phyloP scores from a whole-genome alignment of 2,329 filamentous ascomycete species.

The Neocucurbitaria cava region DNA sequence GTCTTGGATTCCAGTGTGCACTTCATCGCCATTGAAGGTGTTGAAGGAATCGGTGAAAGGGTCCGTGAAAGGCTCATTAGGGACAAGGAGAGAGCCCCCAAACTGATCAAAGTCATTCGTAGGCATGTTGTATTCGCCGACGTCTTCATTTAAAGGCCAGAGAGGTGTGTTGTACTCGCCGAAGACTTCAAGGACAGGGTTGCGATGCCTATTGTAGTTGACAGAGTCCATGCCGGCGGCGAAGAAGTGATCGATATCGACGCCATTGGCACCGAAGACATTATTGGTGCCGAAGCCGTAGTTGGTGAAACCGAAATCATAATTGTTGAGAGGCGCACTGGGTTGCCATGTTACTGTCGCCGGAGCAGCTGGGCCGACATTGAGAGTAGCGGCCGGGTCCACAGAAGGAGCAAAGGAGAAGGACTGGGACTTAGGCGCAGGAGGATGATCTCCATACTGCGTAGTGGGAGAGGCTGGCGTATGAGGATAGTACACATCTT shows the following conservation, averaged over 20 bases:
- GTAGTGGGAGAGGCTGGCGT: not conserved
- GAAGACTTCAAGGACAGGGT: not conserved
- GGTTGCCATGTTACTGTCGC: not conserved
- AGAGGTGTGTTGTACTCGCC: not conserved
- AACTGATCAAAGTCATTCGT: not conserved
- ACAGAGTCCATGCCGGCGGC: not conserved
- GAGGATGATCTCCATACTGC: not conserved
- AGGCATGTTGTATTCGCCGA: not conserved
- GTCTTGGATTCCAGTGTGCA: not conserved
- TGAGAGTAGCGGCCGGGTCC: not conserved
- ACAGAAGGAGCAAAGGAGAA: not conserved
- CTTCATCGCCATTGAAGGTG: not conserved
- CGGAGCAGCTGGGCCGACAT: not conserved
- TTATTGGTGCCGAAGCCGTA: too few species aligned
- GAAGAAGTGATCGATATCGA: not conserved
- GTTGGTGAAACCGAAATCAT: not conserved
- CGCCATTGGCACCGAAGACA: not conserved
- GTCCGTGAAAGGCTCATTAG: too few species aligned
- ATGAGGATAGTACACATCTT: too few species aligned
- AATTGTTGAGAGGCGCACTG: not conserved
- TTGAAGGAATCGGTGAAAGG: not conserved
- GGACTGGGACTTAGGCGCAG: not conserved
- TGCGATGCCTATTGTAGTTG: not conserved
- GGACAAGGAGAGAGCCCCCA: too few species aligned
- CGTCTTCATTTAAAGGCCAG: too few species aligned